phyloP scores from a whole-genome alignment of 805 yeast genomes.

The Maudiozyma barnettii region DNA sequence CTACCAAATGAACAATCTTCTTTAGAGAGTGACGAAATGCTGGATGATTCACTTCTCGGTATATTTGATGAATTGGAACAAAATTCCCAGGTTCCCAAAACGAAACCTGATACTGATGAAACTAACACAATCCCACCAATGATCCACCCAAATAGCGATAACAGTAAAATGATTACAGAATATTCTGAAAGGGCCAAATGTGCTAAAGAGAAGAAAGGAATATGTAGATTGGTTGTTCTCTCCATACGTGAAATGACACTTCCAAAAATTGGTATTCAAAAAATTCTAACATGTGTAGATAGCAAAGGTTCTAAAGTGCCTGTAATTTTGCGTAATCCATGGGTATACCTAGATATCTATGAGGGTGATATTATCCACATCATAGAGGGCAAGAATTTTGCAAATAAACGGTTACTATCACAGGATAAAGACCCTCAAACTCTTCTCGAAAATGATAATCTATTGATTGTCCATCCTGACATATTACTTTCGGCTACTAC shows the following conservation, averaged over 20 bases:
- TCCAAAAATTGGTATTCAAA: slow-evolving; percentile 34
- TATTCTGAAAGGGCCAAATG: slow-evolving; percentile 29
- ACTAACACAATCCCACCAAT: too few relatives aligned
- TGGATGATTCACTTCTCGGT: background rate
- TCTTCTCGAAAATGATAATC: slow-evolving; percentile 35
- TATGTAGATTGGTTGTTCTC: slow-evolving; percentile 29
- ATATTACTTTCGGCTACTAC: slow-evolving; percentile 70
- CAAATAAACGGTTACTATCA: slow-evolving; percentile 23
- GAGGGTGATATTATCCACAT: slow-evolving; percentile 54
- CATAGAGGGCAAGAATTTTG: slow-evolving; percentile 34
- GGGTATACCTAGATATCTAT: slow-evolving; percentile 41
- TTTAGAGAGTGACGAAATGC: background rate
- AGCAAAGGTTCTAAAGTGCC: slow-evolving; percentile 27
- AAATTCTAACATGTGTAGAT: slow-evolving; percentile 44
- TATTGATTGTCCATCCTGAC: slow-evolving; percentile 83
- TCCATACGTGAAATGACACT: slow-evolving; percentile 10
- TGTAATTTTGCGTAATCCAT: slow-evolving; percentile 52
- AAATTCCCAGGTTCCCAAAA: too few relatives aligned
- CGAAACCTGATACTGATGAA: too few relatives aligned
- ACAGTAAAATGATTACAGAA: background rate
- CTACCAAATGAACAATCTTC: background rate
- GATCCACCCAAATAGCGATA: background rate
- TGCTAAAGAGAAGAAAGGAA: slow-evolving; percentile 38
- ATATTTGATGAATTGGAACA: background rate
- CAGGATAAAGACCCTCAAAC: slow-evolving; percentile 23